Base-by-base conservation (phyloP, 108 stramenopile genomes). In the Conticribra guillardii region DNA sequence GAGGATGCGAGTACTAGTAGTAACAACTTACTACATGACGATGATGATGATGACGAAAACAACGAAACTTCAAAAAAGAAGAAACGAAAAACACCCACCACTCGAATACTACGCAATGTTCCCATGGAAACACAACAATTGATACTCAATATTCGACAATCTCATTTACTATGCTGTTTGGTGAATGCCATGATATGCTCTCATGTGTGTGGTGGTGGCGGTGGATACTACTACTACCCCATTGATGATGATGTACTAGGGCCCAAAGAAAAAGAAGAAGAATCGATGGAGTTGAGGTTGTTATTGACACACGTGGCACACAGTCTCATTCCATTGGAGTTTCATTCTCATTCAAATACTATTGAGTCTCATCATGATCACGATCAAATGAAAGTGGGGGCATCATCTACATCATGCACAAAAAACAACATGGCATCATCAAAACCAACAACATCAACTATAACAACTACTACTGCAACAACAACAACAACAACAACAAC, bases 261-360 rank as follows among this genome's bases (percentile, higher is more conserved):
- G 11, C 52, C n/a, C 55, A 31, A 26, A 52, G n/a, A 52, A 18
- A 11, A 26, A 27, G 54, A 52, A 22, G 27, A 26, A 27, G 41
- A 26, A 3, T 69, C 75, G 17, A 22, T 58, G 33, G 47, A 37
- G 41, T 28, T 0, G 23, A 22, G 1, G 33, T 2, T 3, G 18
- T 27, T 76, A 14, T 32, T 81, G 28, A 15, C 46, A 1, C 67
- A 79, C 60, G 4, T 85, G 18, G 87, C 87, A 31, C 63, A 82
- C 61, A 92, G 91, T 69, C 34, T 88, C 1, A 62, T 92, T 48
- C 91, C 91, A 11, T 31, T 19, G 3, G 28, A 75, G 57, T 80
- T 82, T 33, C 58, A 76, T 28, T 27, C 4, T 26, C 45, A 29
- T 15, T 21, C 46, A 52, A 34, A 17, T 4, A 18, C 50, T 33